Evolutionary conservation across 2,329 filamentous ascomycete species (phyloP).

Genomic region (Tolypocladium amazonense): DNA sequence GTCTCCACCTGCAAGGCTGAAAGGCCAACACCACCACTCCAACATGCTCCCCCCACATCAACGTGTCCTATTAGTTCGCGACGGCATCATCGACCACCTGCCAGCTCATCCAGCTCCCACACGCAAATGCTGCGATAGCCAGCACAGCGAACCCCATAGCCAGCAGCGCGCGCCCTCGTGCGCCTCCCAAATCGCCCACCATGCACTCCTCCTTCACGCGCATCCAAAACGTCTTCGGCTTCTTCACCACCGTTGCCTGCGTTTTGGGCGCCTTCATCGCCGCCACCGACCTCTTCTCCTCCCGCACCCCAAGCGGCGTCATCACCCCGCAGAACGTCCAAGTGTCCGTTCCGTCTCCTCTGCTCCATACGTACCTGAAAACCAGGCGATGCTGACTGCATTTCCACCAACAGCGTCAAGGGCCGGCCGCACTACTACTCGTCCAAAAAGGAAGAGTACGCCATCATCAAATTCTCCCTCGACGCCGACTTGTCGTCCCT

Average conservation of each 20-base stretch:
- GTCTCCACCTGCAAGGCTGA: neutral
- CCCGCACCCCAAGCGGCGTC: constrained; percentile 52
- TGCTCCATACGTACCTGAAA: neutral
- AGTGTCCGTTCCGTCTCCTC: constrained; percentile 49
- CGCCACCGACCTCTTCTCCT: constrained; percentile 60
- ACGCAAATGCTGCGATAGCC: neutral
- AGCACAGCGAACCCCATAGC: neutral
- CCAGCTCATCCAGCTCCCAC: neutral
- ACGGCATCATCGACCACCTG: neutral
- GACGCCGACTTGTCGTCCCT: constrained; percentile 84
- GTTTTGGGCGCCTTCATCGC: constrained; percentile 71
- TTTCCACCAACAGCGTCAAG: constrained; percentile 51
- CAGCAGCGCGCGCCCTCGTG: constrained; percentile 5
- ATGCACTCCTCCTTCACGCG: constrained; percentile 89
- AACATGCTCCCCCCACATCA: neutral
- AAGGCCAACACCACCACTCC: neutral
- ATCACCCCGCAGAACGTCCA: constrained; percentile 68
- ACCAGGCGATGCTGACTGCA: neutral
- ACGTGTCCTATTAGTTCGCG: neutral
- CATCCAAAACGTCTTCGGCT: constrained; percentile 87
- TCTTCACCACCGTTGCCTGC: constrained; percentile 92
- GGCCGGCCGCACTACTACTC: constrained; percentile 96
- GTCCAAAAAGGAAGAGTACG: constrained; percentile 88
- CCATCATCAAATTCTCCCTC: constrained; percentile 85
- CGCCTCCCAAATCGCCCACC: constrained; percentile 18